Conservation (phyloP, 1,284 basidiomycete species). For the Meira miltonrushii region DNA sequence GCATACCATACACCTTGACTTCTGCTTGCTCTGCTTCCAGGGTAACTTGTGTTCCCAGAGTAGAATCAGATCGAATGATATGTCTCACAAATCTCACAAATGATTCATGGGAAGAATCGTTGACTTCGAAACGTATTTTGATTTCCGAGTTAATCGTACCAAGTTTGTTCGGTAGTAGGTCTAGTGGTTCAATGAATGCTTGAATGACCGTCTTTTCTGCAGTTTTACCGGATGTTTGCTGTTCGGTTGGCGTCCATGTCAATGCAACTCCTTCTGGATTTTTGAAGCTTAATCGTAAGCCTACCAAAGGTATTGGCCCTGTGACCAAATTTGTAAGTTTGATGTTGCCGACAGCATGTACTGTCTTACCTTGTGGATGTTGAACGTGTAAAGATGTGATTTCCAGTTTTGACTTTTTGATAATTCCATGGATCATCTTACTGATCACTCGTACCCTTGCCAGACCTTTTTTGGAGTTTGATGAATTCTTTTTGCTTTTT, state of each 20-base stretch:
- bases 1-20: conserved; percentile 37
- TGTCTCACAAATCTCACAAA: conserved; percentile 1
- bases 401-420: conserved; percentile 6
- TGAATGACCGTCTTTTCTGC: background rate
- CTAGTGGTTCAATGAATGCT: background rate
- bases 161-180: background rate
- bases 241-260: background rate
- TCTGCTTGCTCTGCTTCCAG: conserved; percentile 17
- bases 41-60: background rate
- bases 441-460: conserved; percentile 10
- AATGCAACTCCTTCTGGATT: background rate
- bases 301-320: conserved; percentile 12
- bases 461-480: conserved; percentile 9
- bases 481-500: no score
- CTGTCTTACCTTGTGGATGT: background rate
- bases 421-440: conserved; percentile 10
- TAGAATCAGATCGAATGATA: conserved; percentile 8
- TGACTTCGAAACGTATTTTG: background rate
- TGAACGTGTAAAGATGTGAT: conserved; percentile 5
- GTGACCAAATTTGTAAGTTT: conserved; percentile 8
- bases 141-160: conserved; percentile 8
- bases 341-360: background rate
- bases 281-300: conserved; percentile 6
- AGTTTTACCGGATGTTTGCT: background rate
- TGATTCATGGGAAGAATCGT: conserved; percentile 1